These are phyloP conservation scores for Picochlorum sp. DNA, from an alignment of 139 green algal species.

Conservation along the genomic window DNA sequence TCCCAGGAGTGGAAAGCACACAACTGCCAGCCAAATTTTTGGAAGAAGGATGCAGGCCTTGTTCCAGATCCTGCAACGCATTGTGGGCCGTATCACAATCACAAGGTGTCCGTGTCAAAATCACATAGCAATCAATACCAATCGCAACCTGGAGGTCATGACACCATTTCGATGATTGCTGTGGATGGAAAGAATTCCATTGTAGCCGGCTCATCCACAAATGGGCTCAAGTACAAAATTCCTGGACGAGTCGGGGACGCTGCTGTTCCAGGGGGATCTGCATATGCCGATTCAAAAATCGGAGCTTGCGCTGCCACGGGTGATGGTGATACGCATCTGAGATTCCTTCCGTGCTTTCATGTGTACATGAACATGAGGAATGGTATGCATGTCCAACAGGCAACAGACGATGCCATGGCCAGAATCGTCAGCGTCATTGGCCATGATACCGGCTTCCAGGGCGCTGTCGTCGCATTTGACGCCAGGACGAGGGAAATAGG, in stretches of 20 bases:
- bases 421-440: conserved; percentile 26
- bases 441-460: neutral
- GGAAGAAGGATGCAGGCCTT: conserved; percentile 29
- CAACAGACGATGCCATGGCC: conserved; percentile 43
- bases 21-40: conserved; percentile 68
- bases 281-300: conserved; percentile 56
- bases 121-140: neutral
- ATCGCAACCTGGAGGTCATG: conserved; percentile 29
- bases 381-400: conserved; percentile 33
- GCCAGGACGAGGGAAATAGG: conserved; percentile 23
- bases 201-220: conserved; percentile 39
- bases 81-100: conserved; percentile 53
- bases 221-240: conserved; percentile 51
- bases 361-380: conserved; percentile 58
- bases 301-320: conserved; percentile 66
- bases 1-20: conserved; percentile 20
- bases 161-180: conserved; percentile 67
- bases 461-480: neutral
- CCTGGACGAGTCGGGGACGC: conserved; percentile 57
- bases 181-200: conserved; percentile 38
- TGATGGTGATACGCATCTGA: conserved; percentile 65
- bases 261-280: conserved; percentile 47
- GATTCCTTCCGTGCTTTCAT: conserved; percentile 65
- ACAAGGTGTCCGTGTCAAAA: neutral
- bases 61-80: conserved; percentile 25